phyloP scores from a whole-genome alignment of 805 yeast species.

The Ogataea siamensis region DNA sequence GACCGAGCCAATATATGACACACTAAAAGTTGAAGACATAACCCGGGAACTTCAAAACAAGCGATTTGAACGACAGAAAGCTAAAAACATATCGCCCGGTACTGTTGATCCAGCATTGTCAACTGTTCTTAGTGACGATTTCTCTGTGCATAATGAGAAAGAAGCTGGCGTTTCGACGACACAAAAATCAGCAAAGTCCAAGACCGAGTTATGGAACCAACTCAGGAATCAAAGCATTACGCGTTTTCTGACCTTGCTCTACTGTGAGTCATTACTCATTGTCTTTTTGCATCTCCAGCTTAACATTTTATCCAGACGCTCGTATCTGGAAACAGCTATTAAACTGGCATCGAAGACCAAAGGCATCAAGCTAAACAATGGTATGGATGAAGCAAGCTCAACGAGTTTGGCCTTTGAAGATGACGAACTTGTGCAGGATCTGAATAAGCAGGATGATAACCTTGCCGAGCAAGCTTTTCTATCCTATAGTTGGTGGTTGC shows the following conservation, averaged over 20 bases:
- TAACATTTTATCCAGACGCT: slow-evolving; percentile 82
- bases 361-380: slow-evolving; percentile 34
- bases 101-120: slow-evolving; percentile 23
- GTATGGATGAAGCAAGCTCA: slow-evolving; percentile 19
- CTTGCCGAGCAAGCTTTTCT: slow-evolving; percentile 78
- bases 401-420: slow-evolving; percentile 23
- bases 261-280: slow-evolving; percentile 66
- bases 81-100: slow-evolving; percentile 8
- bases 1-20: slow-evolving; percentile 57
- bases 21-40: slow-evolving; percentile 68
- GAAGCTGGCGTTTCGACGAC: slow-evolving; percentile 15
- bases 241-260: slow-evolving; percentile 67
- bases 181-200: slow-evolving; percentile 38
- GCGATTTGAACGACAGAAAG: slow-evolving; percentile 37
- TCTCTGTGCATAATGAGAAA: slow-evolving; percentile 32
- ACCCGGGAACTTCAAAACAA: slow-evolving; percentile 67
- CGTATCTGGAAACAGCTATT: slow-evolving; percentile 77
- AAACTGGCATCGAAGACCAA: slow-evolving; percentile 54
- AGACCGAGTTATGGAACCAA: slow-evolving; percentile 79
- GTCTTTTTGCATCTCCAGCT: slow-evolving; percentile 81
- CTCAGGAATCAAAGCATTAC: slow-evolving; percentile 73
- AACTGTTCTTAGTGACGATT: slow-evolving; percentile 39
- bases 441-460: slow-evolving; percentile 35
- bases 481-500: slow-evolving; percentile 90
- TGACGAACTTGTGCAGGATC: slow-evolving; percentile 19